Base-by-base conservation (phyloP, 805 yeast genomes). In the Lipomyces lipofer region DNA sequence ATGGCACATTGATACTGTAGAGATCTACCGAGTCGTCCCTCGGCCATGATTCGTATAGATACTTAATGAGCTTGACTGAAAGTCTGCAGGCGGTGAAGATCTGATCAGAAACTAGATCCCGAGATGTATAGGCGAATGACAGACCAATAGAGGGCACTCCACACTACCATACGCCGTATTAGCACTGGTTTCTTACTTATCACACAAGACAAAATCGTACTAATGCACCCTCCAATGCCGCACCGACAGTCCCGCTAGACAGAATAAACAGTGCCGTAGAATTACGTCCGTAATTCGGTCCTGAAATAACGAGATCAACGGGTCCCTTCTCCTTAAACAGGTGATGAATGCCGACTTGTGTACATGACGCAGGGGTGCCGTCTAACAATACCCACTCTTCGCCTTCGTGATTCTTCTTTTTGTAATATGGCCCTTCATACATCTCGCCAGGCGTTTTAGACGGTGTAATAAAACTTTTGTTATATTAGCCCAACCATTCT, bases 301-400 rank as follows among this genome's bases (percentile, higher is more conserved):
- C 99, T 51, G 96, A 86, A 21, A 94, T 69, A 4, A 94, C 97
- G 55, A 92, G 73, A 70, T 94, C 97, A 21, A 91, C 81, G 1
- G 85, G 85, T 2, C 78, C 79, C 21, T 74, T 69, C 15, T 69
- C 67, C 33, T 58, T 48, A 54, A 78, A 75, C 51, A 90, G 68
- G 66, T 88, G 89, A 64, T 88, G 84, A 42, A 88, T 71, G 1
- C 97, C 99, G 52, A 94, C 81, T 70, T 92, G 96, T 3, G 95
- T 79, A 71, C 97, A 89, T 1, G 96, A 86, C 13, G 98, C 99
- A 0, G 99, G 99, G 0, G 99, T 94, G 39, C 96, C 95, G 69
- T 88, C 90, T 9, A 94, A 73, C 45, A 92, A 72, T 35, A 83
- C 78, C 97, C 98, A 94, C 69, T 89, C 96, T 64, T 84, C 83